Evolutionary conservation across 1,139 yeast species (phyloP), one percentile per base, ranked within the genome.

Genomic region (Meyerozyma elateridarum): DNA sequence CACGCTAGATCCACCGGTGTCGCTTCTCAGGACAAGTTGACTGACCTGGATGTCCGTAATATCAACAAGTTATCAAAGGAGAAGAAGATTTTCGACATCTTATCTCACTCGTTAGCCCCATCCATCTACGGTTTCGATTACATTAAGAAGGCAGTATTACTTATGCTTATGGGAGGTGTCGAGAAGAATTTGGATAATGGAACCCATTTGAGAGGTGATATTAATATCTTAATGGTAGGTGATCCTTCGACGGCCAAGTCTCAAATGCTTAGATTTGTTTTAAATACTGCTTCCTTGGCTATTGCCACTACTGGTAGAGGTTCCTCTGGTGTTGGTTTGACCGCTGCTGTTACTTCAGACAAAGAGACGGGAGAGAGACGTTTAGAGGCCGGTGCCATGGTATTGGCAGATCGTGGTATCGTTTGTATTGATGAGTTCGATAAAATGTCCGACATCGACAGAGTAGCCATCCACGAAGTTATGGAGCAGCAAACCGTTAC

Each of bases 401-500:
- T 91, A 29, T 67, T 93, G 42, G 99, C 97, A 8, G 98, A 91
- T 59, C 71, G 97, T 46, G 99, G 99, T 43, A 73, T 93, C 39
- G 97, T 91, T 28, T 91, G 98, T 73, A 93, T 91, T 52, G 98
- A 91, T 70, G 98, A 91, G 66, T 91, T 91, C 52, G 98, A 91
- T 64, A 91, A 91, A 59, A 91, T 91, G 99, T 81, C 87, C 40
- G 98, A 93, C 56, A 76, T 80, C 19, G 99, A 91, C 62, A 76
- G 98, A 57, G 98, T 91, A 33, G 97, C 98, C 1, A 91, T 91
- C 51, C 99, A 91, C 61, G 99, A 91, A 73, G 98, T 91, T 32
- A 93, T 91, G 98, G 98, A 91, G 65, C 98, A 91, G 62, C 99
- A 93, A 57, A 91, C 99, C 0, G 96, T 91, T 19, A 91, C 98